phyloP scores from a whole-genome alignment of 306 rosid genomes.

The Cucumis cinereus region DNA sequence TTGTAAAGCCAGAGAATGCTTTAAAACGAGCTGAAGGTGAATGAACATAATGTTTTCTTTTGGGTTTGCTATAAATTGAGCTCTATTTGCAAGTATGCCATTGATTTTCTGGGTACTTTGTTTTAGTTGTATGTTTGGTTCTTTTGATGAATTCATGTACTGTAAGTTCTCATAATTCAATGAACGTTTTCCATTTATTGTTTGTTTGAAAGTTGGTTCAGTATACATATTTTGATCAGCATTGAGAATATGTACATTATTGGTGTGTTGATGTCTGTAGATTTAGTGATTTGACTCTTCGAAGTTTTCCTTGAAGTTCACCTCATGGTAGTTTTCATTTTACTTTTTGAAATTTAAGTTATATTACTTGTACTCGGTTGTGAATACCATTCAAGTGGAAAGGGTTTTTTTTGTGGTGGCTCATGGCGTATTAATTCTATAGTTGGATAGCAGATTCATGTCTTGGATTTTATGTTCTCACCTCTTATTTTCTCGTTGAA shows the following conservation, averaged over 20 bases:
- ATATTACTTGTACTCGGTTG: too few species aligned
- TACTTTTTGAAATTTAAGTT: too few species aligned
- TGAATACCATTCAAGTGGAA: too few species aligned
- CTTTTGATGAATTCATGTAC: not conserved
- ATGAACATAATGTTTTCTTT: not conserved
- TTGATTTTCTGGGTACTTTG: not conserved
- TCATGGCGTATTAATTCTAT: too few species aligned
- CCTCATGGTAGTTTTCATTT: too few species aligned
- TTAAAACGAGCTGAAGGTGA: slow-evolving; percentile 55
- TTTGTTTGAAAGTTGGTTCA: not conserved
- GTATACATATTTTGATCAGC: not conserved
- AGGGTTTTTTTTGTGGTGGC: too few species aligned
- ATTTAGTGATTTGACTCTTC: too few species aligned
- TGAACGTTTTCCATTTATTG: not conserved
- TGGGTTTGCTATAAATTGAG: not conserved
- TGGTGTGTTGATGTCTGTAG: too few species aligned
- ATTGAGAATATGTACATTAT: not conserved
- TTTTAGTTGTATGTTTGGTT: not conserved
- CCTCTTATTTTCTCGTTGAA: not conserved
- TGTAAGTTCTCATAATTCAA: not conserved
- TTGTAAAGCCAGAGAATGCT: slow-evolving; percentile 52
- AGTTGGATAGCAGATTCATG: too few species aligned
- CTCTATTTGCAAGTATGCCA: not conserved
- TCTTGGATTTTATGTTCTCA: too few species aligned
- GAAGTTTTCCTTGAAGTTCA: too few species aligned